Evolutionary conservation across 768 basidiomycete genomes (phyloP), one percentile per base, ranked within the genome.

Genomic region (Kwoniella sp.): DNA sequence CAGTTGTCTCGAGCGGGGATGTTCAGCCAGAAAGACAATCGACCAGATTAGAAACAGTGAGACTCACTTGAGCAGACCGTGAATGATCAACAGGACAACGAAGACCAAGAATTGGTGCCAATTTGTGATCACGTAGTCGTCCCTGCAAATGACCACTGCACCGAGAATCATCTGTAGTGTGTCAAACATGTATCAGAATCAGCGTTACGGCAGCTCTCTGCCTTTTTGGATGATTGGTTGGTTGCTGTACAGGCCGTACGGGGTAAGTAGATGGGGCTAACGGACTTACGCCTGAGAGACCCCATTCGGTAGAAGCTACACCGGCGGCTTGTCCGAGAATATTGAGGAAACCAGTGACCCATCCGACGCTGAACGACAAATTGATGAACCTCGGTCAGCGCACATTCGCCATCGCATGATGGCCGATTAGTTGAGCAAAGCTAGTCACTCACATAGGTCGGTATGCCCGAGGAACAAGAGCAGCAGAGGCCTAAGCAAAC

Each of bases 231-330:
- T n/a, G n/a, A n/a, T n/a, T n/a, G n/a, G n/a, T n/a, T n/a, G n/a
- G n/a, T n/a, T n/a, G n/a, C n/a, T n/a, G n/a, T n/a, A n/a, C n/a
- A n/a, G n/a, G n/a, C n/a, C n/a, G n/a, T n/a, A n/a, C n/a, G n/a
- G n/a, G n/a, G n/a, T n/a, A n/a, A n/a, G n/a, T n/a, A n/a, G n/a
- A n/a, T n/a, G n/a, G n/a, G n/a, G n/a, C n/a, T n/a, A n/a, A n/a
- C n/a, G n/a, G 26, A 59, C 64, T 61, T 26, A 67, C 53, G 27
- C 58, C 67, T 46, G 69, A 60, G n/a, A 68, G 30, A 26, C 90
- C 90, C 73, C 90, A 92, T 77, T 92, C 90, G 0, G 90, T 92
- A 1, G 89, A 91, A 7, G 91, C 88, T 53, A 92, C 83, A 27
- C 91, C 91, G 13, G 91, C 90, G 60, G 91, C 86, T 52, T 70